Conservation (phyloP, 2,329 filamentous ascomycete species). For the Fusarium verticillioides region DNA sequence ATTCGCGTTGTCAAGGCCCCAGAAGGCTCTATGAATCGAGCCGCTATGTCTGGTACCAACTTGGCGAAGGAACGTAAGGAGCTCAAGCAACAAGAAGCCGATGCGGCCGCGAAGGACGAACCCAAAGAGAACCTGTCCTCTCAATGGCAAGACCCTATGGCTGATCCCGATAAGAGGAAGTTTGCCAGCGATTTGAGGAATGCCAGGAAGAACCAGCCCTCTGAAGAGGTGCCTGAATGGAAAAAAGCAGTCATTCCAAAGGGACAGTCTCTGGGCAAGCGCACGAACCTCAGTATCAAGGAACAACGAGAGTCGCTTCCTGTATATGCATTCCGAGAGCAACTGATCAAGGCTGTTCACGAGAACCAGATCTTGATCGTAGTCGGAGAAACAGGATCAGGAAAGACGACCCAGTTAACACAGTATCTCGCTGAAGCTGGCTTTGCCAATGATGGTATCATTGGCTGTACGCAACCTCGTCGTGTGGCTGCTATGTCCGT, state of each 20-base stretch:
- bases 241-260: conserved; percentile 84
- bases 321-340: conserved; percentile 87
- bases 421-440: conserved; percentile 95
- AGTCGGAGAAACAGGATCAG: conserved; percentile 95
- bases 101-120: conserved; percentile 78
- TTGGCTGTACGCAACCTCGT: conserved; percentile 96
- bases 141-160: conserved; percentile 98
- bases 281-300: conserved; percentile 92
- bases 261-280: conserved; percentile 83
- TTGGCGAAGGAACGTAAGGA: conserved; percentile 92
- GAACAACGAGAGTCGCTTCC: conserved; percentile 91
- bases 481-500: conserved; percentile 98
- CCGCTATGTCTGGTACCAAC: conserved; percentile 91
- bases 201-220: conserved; percentile 67
- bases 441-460: conserved; percentile 86
- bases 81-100: conserved; percentile 85
- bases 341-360: conserved; percentile 86
- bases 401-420: conserved; percentile 96
- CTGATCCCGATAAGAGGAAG: conserved; percentile 81
- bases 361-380: conserved; percentile 95
- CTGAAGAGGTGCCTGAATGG: conserved; percentile 88
- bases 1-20: conserved; percentile 98
- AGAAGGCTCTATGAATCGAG: conserved; percentile 96
- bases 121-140: conserved; percentile 84
- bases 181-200: conserved; percentile 89